phyloP scores from a whole-genome alignment of 352 stramenopile species.

The Globisporangium heterothallicum region DNA sequence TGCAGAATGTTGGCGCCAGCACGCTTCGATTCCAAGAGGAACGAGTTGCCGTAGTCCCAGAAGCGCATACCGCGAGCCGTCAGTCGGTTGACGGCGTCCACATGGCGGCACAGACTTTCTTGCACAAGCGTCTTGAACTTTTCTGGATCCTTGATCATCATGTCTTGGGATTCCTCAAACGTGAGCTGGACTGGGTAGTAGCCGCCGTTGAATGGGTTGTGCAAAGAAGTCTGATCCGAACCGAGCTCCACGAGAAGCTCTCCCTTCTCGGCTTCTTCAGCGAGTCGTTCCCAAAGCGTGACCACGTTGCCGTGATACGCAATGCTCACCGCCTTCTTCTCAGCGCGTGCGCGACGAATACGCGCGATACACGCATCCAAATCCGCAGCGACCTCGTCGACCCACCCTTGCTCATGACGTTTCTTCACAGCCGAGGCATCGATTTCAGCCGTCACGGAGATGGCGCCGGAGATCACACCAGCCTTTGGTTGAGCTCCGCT shows the following conservation, averaged over 20 bases:
- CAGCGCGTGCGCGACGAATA: constrained; percentile 47
- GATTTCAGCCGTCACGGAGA: constrained; percentile 84
- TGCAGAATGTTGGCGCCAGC: constrained; percentile 76
- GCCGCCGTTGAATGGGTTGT: constrained; percentile 88
- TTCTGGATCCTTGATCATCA: constrained; percentile 73
- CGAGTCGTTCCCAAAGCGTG: constrained; percentile 79
- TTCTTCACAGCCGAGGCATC: constrained; percentile 76
- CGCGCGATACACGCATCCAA: constrained; percentile 61
- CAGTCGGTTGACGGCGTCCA: constrained; percentile 75
- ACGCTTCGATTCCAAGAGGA: constrained; percentile 77
- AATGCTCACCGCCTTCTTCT: constrained; percentile 69
- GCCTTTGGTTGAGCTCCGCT: constrained; percentile 82
- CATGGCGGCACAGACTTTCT: constrained; percentile 72
- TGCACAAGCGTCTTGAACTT: constrained; percentile 81
- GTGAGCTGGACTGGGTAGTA: constrained; percentile 85
- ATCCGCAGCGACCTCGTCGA: constrained; percentile 74
- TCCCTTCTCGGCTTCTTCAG: constrained; percentile 66
- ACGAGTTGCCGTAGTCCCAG: constrained; percentile 91
- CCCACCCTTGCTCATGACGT: constrained; percentile 81
- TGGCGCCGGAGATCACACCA: constrained; percentile 78
- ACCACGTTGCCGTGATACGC: constrained; percentile 86
- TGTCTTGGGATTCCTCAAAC: constrained; percentile 74
- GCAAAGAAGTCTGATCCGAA: constrained; percentile 85
- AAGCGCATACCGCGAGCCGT: constrained; percentile 79
- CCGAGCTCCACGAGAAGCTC: constrained; percentile 82